A percentile compares a stretch with the other conserved stretches of the same genome.
Evolutionary conservation across 768 basidiomycete genomes (phyloP).

Genomic region (Scleroderma bovista): DNA sequence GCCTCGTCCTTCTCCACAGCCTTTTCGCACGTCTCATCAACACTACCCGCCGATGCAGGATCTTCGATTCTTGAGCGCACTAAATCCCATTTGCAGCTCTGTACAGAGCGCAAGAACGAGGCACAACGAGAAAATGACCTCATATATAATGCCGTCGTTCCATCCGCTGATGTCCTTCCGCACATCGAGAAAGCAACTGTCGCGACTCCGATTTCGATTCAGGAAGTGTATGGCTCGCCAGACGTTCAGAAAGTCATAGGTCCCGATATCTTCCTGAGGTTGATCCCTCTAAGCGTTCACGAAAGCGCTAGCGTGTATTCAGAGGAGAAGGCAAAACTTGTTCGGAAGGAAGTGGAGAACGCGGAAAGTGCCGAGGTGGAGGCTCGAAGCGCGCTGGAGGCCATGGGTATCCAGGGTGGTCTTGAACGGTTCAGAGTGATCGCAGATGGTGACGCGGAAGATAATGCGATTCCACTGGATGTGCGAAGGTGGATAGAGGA

Average conservation of each 20-base stretch:
- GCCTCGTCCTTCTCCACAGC: slow-evolving; percentile 63
- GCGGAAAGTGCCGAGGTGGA: slow-evolving; percentile 82
- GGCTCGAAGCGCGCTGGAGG: slow-evolving; percentile 71
- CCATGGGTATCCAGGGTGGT: slow-evolving; percentile 71
- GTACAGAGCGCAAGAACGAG: slow-evolving; percentile 67
- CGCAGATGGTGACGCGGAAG: slow-evolving; percentile 57
- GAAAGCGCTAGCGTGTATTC: slow-evolving; percentile 96
- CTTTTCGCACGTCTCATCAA: slow-evolving; percentile 73
- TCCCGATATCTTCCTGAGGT: slow-evolving; percentile 77
- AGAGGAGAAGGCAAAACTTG: slow-evolving; percentile 96
- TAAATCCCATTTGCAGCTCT: slow-evolving; percentile 75
- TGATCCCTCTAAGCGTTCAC: slow-evolving; percentile 91
- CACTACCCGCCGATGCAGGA: slow-evolving; percentile 82
- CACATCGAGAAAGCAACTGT: slow-evolving; percentile 77
- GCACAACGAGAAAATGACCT: slow-evolving; percentile 91
- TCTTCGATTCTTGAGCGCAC: slow-evolving; percentile 75
- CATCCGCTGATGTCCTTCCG: slow-evolving; percentile 72
- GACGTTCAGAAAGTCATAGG: slow-evolving; percentile 96
- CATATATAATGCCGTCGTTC: slow-evolving; percentile 90
- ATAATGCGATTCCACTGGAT: slow-evolving; percentile 64
- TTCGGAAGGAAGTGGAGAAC: slow-evolving; percentile 83
- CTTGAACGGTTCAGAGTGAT: slow-evolving; percentile 65
- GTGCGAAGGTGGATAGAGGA: slow-evolving; percentile 73
- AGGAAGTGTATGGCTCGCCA: slow-evolving; percentile 85
- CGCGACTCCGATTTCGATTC: slow-evolving; percentile 84